Evolutionary conservation across 768 basidiomycete genomes (phyloP).

Genomic region (Rubroboletus pulcherrimus): DNA sequence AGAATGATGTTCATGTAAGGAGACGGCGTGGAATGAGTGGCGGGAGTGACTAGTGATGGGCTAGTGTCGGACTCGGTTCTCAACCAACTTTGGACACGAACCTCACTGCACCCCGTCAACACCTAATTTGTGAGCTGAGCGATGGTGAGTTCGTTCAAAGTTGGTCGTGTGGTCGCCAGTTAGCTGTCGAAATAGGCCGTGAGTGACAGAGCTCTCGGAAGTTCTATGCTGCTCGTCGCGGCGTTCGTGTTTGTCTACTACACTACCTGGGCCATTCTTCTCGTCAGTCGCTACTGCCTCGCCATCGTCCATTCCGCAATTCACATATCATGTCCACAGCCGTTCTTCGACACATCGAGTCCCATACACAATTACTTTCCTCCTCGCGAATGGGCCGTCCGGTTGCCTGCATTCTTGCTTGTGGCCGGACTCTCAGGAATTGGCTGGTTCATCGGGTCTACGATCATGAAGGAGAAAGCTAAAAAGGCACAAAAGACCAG

Average conservation of each 20-base stretch:
- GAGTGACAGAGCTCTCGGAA: slow-evolving; percentile 80
- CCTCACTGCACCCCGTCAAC: slow-evolving; percentile 1
- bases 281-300: slow-evolving; percentile 47
- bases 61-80: neutral
- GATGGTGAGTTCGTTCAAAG: slow-evolving; percentile 23
- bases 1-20: neutral
- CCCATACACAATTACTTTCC: slow-evolving; percentile 80
- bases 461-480: slow-evolving; percentile 69
- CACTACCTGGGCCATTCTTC: slow-evolving; percentile 84
- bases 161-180: neutral
- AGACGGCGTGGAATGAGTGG: neutral
- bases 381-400: slow-evolving; percentile 87
- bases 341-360: slow-evolving; percentile 76
- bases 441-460: slow-evolving; percentile 73
- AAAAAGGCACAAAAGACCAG: slow-evolving; percentile 64
- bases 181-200: slow-evolving; percentile 46
- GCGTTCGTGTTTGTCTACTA: slow-evolving; percentile 83
- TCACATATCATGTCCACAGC: slow-evolving; percentile 40
- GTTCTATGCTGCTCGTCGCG: slow-evolving; percentile 75
- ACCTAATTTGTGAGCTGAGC: neutral
- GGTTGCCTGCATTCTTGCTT: slow-evolving; percentile 79
- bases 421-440: slow-evolving; percentile 78
- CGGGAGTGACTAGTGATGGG: neutral
- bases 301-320: neutral
- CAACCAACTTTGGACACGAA: slow-evolving; percentile 18